Evolutionary conservation across 441 rosid species (phyloP), one percentile per base, ranked within the genome.

Genomic region (Bocquillonia castaneifolia): DNA sequence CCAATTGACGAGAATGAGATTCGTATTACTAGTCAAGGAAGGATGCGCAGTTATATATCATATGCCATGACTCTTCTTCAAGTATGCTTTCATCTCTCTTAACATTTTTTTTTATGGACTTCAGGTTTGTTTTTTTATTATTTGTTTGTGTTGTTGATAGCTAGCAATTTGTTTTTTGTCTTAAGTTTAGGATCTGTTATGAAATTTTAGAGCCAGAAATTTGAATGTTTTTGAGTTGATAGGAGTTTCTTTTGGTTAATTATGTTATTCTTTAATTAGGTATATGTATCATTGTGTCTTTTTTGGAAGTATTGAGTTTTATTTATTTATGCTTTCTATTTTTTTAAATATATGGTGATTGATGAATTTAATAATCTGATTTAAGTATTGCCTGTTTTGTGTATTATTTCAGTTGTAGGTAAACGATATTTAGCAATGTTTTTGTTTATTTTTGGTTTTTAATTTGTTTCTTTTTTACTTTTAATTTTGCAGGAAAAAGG

Each of bases 1-100:
- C 88, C 91, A 51, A 92, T 92, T 72, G 93, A 88, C 37, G 94
- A 88, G 89, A 94, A 94, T 67, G 98, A 92, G 91, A 94, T 94
- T 87, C 90, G 97, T 32, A 86, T 94, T 79, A 94, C 96, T 13
- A 90, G 93, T 79, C 89, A 83, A 75, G 97, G 99, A 53, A 80
- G 94, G 84, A 88, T 91, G 78, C 87, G 96, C 56, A 90, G 79
- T 79, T 94, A 92, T 75, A 94, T 94, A 83, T 85, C 99, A 52
- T 94, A 92, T 63, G 97, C 96, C 74, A 83, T 86, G 95, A 79
- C 80, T 79, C 82, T 91, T 75, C 90, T 93, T 74, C 96, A 89
- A 86, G 97, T 88, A 63, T 63, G 37, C 37, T 12, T 3, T 47
- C 6, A 7, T 18, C 54, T 60, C 58, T 32, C 7, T 72, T 22